phyloP scores from a whole-genome alignment of 352 stramenopile species.

The Phytophthora crassamura region DNA sequence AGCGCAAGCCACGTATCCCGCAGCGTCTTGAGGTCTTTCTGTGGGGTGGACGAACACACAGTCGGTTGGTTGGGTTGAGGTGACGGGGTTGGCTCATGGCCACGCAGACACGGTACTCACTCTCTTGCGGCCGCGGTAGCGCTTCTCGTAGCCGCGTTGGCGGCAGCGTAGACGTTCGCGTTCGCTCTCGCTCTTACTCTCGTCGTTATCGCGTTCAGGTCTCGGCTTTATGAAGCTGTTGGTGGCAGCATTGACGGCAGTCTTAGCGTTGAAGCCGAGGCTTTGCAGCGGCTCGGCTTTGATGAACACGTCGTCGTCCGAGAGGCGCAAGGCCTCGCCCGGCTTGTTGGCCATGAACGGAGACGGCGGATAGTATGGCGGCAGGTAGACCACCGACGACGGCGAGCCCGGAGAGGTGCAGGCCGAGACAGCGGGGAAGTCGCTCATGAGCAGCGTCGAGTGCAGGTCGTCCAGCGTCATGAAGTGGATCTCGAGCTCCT shows the following conservation, averaged over 20 bases:
- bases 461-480: conserved; percentile 31
- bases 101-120: conserved; percentile 33
- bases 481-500: conserved; percentile 39
- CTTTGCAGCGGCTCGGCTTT: conserved; percentile 12
- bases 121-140: conserved; percentile 47
- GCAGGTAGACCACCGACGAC: conserved; percentile 32
- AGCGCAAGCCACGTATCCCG: conserved; percentile 39
- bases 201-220: conserved; percentile 2
- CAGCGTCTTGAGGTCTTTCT: conserved; percentile 39
- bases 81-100: no score
- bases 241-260: neutral
- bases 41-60: conserved; percentile 9
- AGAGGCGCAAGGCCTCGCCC: neutral
- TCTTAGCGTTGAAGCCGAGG: neutral
- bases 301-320: conserved; percentile 4
- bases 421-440: neutral
- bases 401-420: conserved; percentile 19
- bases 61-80: conserved; percentile 13
- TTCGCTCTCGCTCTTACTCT: conserved; percentile 11
- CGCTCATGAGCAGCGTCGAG: conserved; percentile 8
- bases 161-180: conserved; percentile 44
- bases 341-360: neutral
- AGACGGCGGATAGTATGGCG: conserved; percentile 17
- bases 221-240: conserved; percentile 9
- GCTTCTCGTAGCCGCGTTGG: conserved; percentile 51